Evolutionary conservation across 768 basidiomycete genomes (phyloP).

Genomic region (Cyathus striatus): DNA sequence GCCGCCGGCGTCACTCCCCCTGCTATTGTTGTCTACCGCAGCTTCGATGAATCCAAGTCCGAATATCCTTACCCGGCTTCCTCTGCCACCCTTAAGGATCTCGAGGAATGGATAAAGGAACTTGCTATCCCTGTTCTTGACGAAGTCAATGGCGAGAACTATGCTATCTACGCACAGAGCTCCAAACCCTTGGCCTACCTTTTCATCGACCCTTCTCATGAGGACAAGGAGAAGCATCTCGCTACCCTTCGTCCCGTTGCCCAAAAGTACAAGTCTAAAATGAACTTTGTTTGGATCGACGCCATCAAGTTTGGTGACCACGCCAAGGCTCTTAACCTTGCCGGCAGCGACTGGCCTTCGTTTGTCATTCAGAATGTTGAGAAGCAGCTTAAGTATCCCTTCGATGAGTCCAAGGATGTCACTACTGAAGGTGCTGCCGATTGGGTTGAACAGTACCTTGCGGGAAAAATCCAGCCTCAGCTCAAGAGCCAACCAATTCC

Average conservation of each 20-base stretch:
- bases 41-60: conserved; percentile 79
- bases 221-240: conserved; percentile 59
- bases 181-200: conserved; percentile 89
- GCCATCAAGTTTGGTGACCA: conserved; percentile 93
- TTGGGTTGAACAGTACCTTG: conserved; percentile 61
- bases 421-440: conserved; percentile 50
- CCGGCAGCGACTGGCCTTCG: conserved; percentile 82
- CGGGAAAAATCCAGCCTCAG: conserved; percentile 70
- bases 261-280: conserved; percentile 70
- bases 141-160: conserved; percentile 94
- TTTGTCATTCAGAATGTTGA: conserved; percentile 89
- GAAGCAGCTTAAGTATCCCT: conserved; percentile 86
- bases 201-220: conserved; percentile 79
- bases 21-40: conserved; percentile 86
- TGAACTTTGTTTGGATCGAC: conserved; percentile 99
- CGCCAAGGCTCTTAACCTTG: conserved; percentile 88
- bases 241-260: conserved; percentile 74
- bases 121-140: conserved; percentile 86
- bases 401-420: conserved; percentile 62
- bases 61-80: conserved; percentile 62
- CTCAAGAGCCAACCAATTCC: conserved; percentile 92
- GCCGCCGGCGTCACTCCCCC: conserved; percentile 76
- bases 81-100: conserved; percentile 50
- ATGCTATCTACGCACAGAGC: conserved; percentile 75
- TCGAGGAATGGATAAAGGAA: conserved; percentile 76